Conservation (phyloP, 1,284 basidiomycete genomes). For the Calocybe gambosa region DNA sequence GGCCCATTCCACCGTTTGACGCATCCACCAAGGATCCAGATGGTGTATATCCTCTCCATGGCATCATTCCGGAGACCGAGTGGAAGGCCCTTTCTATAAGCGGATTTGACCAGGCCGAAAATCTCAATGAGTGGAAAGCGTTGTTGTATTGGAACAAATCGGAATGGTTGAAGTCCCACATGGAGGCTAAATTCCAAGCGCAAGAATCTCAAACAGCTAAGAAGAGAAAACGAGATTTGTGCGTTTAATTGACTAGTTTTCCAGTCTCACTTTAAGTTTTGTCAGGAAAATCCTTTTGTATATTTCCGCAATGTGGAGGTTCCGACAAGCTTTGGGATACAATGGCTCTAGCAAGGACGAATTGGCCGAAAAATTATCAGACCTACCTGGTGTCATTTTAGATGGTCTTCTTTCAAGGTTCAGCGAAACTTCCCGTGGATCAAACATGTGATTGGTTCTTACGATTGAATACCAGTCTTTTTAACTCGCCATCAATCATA, state of each 20-base stretch:
- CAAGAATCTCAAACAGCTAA: slow-evolving; percentile 29
- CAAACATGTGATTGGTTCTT: slow-evolving; percentile 43
- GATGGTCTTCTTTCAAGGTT: slow-evolving; percentile 78
- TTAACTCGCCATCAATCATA: slow-evolving; percentile 1
- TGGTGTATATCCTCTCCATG: slow-evolving; percentile 72
- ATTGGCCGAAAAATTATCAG: slow-evolving; percentile 48
- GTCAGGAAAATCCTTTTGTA: slow-evolving; percentile 72
- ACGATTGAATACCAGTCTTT: slow-evolving; percentile 4
- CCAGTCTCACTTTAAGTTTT: neutral
- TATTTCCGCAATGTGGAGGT: slow-evolving; percentile 70
- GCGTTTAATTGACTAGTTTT: slow-evolving; percentile 19
- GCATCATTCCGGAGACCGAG: slow-evolving; percentile 73
- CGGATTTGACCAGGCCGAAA: slow-evolving; percentile 45
- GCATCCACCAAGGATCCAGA: slow-evolving; percentile 56
- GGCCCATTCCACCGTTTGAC: slow-evolving; percentile 75
- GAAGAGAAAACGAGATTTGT: slow-evolving; percentile 54
- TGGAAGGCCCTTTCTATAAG: slow-evolving; percentile 59
- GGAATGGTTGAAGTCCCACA: slow-evolving; percentile 61
- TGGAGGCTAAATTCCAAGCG: slow-evolving; percentile 25
- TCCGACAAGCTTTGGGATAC: slow-evolving; percentile 46
- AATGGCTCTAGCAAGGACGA: slow-evolving; percentile 42
- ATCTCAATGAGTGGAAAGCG: slow-evolving; percentile 43
- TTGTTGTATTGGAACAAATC: slow-evolving; percentile 61
- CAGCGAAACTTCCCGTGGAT: slow-evolving; percentile 64
- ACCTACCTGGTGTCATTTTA: slow-evolving; percentile 59